Base-by-base conservation (phyloP, 2,329 filamentous ascomycete genomes). In the Chaetothyriales sp. region DNA sequence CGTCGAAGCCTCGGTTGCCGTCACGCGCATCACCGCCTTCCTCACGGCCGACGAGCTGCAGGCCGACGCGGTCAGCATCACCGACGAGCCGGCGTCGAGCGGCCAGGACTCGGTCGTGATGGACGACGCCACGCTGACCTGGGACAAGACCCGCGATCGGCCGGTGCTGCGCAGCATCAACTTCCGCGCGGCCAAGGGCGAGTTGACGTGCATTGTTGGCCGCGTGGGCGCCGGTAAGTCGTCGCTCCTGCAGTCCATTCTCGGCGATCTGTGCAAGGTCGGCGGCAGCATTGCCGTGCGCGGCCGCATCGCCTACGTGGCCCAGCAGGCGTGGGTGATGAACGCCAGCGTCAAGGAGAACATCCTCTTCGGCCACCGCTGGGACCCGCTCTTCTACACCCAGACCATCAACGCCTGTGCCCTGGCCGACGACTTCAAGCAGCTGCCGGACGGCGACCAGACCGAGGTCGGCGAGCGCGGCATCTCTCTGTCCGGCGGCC, bases 321-420 rank as follows among this genome's bases (percentile, higher is more conserved):
- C 89, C 15, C 94, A 98, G 67, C 82, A 86, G 62, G 75, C 89
- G 18, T 98, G 94, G 92, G 86, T 98, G 49, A 90, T 97, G 82
- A 98, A 98, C 65, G 92, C 92, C 7, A 94, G 86, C 28, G 89
- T 98, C 52, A 87, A 89, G 62, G 92, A 98, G 65, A 98, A 98
- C 65, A 95, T 98, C 60, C 76, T 95, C 4, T 98, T 98, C 64
- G 92, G 92, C 1, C 89, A 98, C 69, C 83, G 87, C 46, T 95
- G 86, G 74, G 90, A 98, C 67, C 83, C 89, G 4, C 78, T 83
- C 28, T 98, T 98, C 68, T 98, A 98, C 69, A 87, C 97, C 51
- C 83, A 86, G 63, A 95, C 90, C 0, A 76, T 98, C 48, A 83
- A 87, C 65, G 90, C 92, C 43, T 98, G 94, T 66, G 92, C 92